Evolutionary conservation across 306 rosid species (phyloP).

Genomic region (Fragaria ananassa): DNA sequence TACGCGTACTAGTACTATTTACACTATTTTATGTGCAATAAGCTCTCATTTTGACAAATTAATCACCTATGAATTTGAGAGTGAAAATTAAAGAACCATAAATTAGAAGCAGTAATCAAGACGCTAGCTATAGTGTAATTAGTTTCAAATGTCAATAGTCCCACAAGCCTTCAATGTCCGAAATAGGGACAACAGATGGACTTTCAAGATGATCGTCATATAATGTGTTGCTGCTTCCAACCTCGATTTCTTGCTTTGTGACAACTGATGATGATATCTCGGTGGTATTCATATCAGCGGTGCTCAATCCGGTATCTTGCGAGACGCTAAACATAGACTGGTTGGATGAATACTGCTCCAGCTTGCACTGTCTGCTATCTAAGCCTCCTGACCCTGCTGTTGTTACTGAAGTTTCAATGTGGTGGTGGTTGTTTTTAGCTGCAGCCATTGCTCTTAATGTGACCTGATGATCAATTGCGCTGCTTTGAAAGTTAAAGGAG

Average conservation of each 20-base stretch:
- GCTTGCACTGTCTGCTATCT: slow-evolving; percentile 40
- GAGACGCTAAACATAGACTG: slow-evolving; percentile 58
- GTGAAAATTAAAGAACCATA: not conserved
- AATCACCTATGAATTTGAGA: not conserved
- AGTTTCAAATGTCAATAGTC: slow-evolving; percentile 34
- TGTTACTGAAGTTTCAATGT: not conserved
- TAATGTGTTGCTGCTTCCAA: slow-evolving; percentile 21
- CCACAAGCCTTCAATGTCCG: slow-evolving; percentile 62
- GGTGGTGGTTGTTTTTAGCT: not conserved
- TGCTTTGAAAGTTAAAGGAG: not conserved
- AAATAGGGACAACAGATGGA: slow-evolving; percentile 35
- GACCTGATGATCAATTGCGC: not conserved
- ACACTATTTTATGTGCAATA: not conserved
- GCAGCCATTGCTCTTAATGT: not conserved
- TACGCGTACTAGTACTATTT: not conserved
- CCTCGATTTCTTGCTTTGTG: slow-evolving; percentile 42
- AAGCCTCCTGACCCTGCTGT: slow-evolving; percentile 9
- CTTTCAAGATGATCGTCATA: slow-evolving; percentile 22
- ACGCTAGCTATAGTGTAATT: slow-evolving; percentile 12
- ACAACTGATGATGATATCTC: slow-evolving; percentile 56
- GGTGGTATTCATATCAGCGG: slow-evolving; percentile 53
- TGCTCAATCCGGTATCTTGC: slow-evolving; percentile 68
- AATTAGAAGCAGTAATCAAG: not conserved
- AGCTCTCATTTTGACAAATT: not conserved
- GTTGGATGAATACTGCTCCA: slow-evolving; percentile 60